Base-by-base conservation (phyloP, 345 rosid genomes). In the Eucalyptus lansdowneana region DNA sequence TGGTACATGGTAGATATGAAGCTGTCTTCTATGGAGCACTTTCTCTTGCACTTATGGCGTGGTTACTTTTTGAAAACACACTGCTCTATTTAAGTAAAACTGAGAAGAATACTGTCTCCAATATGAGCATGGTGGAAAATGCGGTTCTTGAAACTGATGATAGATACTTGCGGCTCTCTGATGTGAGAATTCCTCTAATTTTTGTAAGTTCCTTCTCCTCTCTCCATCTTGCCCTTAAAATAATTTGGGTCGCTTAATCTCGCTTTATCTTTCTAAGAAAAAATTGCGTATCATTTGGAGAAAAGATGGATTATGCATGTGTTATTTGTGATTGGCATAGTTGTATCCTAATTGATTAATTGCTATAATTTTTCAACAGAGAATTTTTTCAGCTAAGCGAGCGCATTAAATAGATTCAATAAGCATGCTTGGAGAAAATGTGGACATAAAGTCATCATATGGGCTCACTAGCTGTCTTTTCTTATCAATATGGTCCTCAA, bases 21-120 rank as follows among this genome's bases (percentile, higher is more conserved):
- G 99, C 99, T 89, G 96, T 95, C 90, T 97, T 97, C 94, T 96
- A 96, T 91, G 94, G 97, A 90, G 97, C 97, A 67, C 96, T 97
- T 88, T 93, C 93, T 85, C 95, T 96, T 88, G 98, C 94, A 85
- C 95, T 96, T 34, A 90, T 95, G 95, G 95, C 97, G 76, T 97
- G 99, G 99, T 94, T 96, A 89, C 90, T 97, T 45, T 95, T 96
- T 90, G 99, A 97, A 92, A 95, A 96, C 88, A 91, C 96, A 12
- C 93, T 93, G 87, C 94, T 94, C 88, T 92, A 96, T 92, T 90
- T 92, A 69, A 90, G 86, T 62, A 93, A 91, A 91, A 91, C 16
- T 42, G 92, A 92, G 90, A 94, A 90, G 88, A 89, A 91, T 49
- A 91, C 94, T 80, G 58, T 90, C 86, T 91, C 93, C 89, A 88